Base-by-base conservation (phyloP, 176 grass and related monocot species). In the Zoysia japonica region DNA sequence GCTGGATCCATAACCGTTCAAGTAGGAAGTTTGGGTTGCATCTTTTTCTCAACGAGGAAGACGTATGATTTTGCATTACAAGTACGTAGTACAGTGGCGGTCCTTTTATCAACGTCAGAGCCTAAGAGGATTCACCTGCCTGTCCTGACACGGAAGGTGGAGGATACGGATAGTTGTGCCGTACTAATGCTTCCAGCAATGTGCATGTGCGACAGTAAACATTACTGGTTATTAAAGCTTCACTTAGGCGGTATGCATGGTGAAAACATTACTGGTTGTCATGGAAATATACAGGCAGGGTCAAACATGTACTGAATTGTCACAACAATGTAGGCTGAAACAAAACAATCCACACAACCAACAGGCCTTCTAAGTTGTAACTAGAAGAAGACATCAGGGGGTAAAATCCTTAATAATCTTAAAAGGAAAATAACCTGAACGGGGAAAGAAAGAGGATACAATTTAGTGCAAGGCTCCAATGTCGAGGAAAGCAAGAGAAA, bases 351-450 rank as follows among this genome's bases (percentile, higher is more conserved):
- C 75, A 65, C 56, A 59, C 62, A 68, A 67, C 17, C 10, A 78
- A 55, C 37, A 36, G 50, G 40, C 65, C 50, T 82, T 65, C 47
- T 28, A 86, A 49, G 39, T 79, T 28, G 28, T 28, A 28, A 28
- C 28, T 4, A 65, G 20, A 45, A 78, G 20, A 39, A 44, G 28
- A 53, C 9, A 64, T 37, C 11, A 50, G n/a, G 28, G 37, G 49
- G 7, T 70, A 76, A 39, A 84, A 51, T 59, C 16, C 46, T 70
- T 46, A 7, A 65, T 28, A 42, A 61, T 53, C 75, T 75, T 47
- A 79, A 61, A 28, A 49, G 5, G 35, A 49, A 8, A 51, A 78
- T 5, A 48, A 49, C 5, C 7, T 63, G 43, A 10, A 68, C 6
- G 3, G 7, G 65, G 16, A 42, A 85, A 10, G 66, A 16, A 78